Evolutionary conservation across 2,329 filamentous ascomycete species (phyloP), one percentile per base, ranked within the genome.

Genomic region (Penicillium vulpinum): DNA sequence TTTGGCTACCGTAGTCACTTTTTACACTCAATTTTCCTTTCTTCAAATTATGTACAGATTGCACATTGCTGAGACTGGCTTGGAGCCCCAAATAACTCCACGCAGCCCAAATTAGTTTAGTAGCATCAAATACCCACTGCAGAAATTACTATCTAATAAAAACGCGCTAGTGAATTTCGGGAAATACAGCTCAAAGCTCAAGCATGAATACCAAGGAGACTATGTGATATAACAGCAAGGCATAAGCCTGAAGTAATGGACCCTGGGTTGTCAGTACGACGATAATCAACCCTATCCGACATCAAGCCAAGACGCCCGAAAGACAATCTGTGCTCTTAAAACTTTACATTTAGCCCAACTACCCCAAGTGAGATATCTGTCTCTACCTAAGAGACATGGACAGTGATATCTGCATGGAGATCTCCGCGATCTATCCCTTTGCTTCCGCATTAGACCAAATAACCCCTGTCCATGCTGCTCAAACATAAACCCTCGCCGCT

Each of bases 191-290:
- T 31, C 2, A 16, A 33, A 53, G n/a, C 10, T 16, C 24, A 16
- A 36, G 33, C 15, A 22, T 31, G 5, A 6, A 39, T 38, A 31
- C 6, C 24, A 24, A 52, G 31, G 24, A 18, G 11, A 13, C 15
- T 24, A 11, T 29, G 21, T 13, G 18, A 24, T 29, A 22, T 53
- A 33, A 2, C 16, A n/a, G 26, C 36, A 44, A 49, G 31, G 26
- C 22, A 44, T 29, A 36, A 26, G 33, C 41, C 51, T 54, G 45
- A 40, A 52, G 18, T 52, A 24, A 49, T 54, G 48, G 52, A 62
- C 56, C 50, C 58, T 38, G 52, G 56, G 56, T 58, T 62, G 57
- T 54, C 36, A 36, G 60, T 63, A 35, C 53, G 48, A 60, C 60
- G 7, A 40, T 33, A 43, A 44, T 21, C 16, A 48, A 43, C 57